These are phyloP conservation scores for Hypoxylon fragiforme DNA, from an alignment of 495 filamentous ascomycete genomes.

Conservation along the genomic window DNA sequence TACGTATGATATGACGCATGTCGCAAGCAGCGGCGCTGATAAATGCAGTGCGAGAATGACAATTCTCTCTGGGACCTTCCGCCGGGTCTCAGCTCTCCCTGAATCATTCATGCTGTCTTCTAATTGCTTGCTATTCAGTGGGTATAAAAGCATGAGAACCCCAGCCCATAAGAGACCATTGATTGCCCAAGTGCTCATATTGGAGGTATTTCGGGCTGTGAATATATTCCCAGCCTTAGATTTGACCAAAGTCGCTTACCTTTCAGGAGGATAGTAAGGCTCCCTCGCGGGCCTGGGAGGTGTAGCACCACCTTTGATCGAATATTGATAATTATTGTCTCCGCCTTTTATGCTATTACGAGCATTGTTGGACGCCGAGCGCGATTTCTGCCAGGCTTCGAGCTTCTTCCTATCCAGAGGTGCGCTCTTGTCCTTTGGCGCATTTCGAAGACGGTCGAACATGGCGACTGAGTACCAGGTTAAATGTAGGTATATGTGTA, in stretches of 20 bases:
- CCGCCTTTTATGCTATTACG: slow-evolving; percentile 34
- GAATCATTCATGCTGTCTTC: slow-evolving; percentile 12
- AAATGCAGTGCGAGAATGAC: slow-evolving; percentile 19
- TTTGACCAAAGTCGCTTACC: slow-evolving; percentile 15
- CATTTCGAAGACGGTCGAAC: slow-evolving; percentile 39
- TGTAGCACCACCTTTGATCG: slow-evolving; percentile 32
- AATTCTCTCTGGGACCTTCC: slow-evolving; percentile 19
- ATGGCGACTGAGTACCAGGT: slow-evolving; percentile 16
- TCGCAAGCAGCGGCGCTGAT: slow-evolving; percentile 3
- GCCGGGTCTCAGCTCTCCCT: slow-evolving; percentile 1
- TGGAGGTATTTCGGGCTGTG: neutral
- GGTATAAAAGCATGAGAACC: slow-evolving; percentile 24
- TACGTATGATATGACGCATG: neutral
- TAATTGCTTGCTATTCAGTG: slow-evolving; percentile 11
- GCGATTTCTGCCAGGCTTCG: slow-evolving; percentile 37
- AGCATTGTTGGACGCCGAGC: slow-evolving; percentile 21
- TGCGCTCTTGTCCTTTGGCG: slow-evolving; percentile 24
- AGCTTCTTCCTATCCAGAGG: slow-evolving; percentile 35
- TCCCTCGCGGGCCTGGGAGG: slow-evolving; percentile 25
- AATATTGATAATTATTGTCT: slow-evolving; percentile 36
- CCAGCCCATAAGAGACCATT: slow-evolving; percentile 12
- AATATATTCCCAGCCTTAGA: slow-evolving; percentile 16
- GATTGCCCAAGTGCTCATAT: neutral
- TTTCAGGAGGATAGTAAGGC: slow-evolving; percentile 12
- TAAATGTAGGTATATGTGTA: too few species aligned